Evolutionary conservation across 2,329 filamentous ascomycete genomes (phyloP), one percentile per base, ranked within the genome.

Genomic region (Aureobasidium uvarum): DNA sequence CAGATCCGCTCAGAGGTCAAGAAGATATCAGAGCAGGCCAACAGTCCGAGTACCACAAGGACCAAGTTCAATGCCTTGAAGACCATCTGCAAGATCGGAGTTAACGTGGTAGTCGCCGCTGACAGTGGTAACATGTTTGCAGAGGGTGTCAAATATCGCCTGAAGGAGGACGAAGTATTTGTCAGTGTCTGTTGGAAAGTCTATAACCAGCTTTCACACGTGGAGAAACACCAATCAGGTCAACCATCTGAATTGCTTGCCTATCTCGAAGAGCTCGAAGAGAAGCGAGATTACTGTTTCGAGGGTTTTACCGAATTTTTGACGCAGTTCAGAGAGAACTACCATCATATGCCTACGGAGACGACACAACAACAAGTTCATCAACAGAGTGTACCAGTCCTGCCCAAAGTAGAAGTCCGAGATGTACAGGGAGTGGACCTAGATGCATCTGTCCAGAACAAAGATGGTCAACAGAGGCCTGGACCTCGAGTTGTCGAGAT

Each of bases 201-300:
- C 11, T 62, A 62, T 45, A 39, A 51, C 33, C 45, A 51, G 33
- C 25, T 62, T 13, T 38, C 58, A 5, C 16, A 41, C 16, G 33
- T 28, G 18, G 45, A 51, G 14, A 62, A 39, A 31, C 41, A 33
- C 18, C 41, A 23, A 16, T 28, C 14, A 16, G 20, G 20, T 20
- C 45, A 51, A 16, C 45, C 45, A 31, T 18, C 45, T 1, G 45
- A 62, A 23, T 3, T 62, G 33, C 28, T 62, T 16, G 58, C 31
- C 1, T 31, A 1, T 41, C 45, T 62, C 14, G 45, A 41, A 23
- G 45, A 50, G 10, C 58, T 62, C 1, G 58, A 62, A 18, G 45
- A 39, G 33, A 62, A 62, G 45, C 58, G 58, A 28, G 58, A 62
- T n/a, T 62, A 62, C 25, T 62, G 58, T 16, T 62, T 62, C 5